Base-by-base conservation (phyloP, 106 monocot species). In the Agapanthus africanus region DNA sequence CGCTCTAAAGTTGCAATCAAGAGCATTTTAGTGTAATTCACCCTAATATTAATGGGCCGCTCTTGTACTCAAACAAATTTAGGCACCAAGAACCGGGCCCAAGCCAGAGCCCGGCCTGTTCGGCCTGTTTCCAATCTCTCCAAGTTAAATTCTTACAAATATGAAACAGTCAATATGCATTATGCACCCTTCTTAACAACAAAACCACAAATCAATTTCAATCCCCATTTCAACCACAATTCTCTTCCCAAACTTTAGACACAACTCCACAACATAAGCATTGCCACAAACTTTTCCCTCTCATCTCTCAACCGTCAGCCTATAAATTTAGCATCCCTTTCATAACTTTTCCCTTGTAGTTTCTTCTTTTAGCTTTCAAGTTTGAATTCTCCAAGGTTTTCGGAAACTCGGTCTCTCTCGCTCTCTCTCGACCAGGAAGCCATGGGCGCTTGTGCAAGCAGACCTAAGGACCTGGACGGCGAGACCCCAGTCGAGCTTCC, bases 381-480 rank as follows among this genome's bases (percentile, higher is more conserved):
- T n/a, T n/a, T n/a, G n/a, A n/a, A n/a, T n/a, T n/a, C n/a, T n/a
- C n/a, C n/a, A n/a, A n/a, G n/a, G n/a, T n/a, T n/a, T n/a, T n/a
- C n/a, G n/a, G 4, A 1, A 47, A 47, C 46, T 47, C 4, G 13
- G 13, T 13, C 19, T 47, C 54, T 54, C 54, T 19, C 18, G 8
- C 21, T 18, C 25, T 63, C 37, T 1, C 37, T 63, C 37, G n/a
- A 37, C 3, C 49, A 7, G 19, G 50, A 15, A 74, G 19, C 77
- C 38, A 77, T 77, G 77, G 77, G 77, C 22, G 71, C 71, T 37
- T 77, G 77, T 71, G 77, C 71, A 16, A 77, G 71, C 70, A 77
- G 56, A 65, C 66, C 77, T 9, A 77, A 59, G 57, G 65, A 40
- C 47, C 54, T 54, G 33, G 27, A 71, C 14, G 77, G 71, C 37